Evolutionary conservation across 192 early-diverging fungal species (phyloP).

Genomic region (Backusella macrospora): DNA sequence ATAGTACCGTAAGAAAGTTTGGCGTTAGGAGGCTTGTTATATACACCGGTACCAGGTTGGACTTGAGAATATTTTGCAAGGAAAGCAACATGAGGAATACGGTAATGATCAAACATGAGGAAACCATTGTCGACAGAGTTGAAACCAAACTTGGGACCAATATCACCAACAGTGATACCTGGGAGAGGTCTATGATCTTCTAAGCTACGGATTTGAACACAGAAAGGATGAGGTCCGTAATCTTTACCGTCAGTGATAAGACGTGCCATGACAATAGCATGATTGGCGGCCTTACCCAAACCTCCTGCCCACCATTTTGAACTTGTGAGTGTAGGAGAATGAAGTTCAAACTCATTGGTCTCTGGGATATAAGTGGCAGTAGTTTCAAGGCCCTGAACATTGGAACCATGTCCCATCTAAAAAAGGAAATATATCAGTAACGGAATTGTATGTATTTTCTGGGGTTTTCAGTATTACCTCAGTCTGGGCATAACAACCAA

Average conservation of each 20-base stretch:
- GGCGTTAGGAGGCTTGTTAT: slow-evolving; percentile 72
- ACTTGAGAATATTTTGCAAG: slow-evolving; percentile 76
- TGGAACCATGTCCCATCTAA: slow-evolving; percentile 66
- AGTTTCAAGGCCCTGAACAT: slow-evolving; percentile 89
- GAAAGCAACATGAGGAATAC: slow-evolving; percentile 77
- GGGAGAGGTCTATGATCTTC: slow-evolving; percentile 71
- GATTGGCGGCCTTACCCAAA: slow-evolving; percentile 76
- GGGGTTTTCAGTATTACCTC: slow-evolving; percentile 44
- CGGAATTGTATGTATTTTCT: not conserved
- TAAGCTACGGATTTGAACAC: slow-evolving; percentile 78
- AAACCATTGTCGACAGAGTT: slow-evolving; percentile 86
- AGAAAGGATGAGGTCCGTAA: slow-evolving; percentile 79
- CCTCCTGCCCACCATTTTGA: slow-evolving; percentile 92
- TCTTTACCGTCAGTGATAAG: slow-evolving; percentile 75
- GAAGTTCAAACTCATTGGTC: slow-evolving; percentile 86
- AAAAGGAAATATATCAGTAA: slow-evolving; percentile 1
- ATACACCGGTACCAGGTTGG: slow-evolving; percentile 64
- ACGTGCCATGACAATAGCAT: slow-evolving; percentile 86
- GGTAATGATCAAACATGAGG: slow-evolving; percentile 79
- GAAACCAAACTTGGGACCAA: slow-evolving; percentile 89
- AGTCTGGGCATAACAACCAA: slow-evolving; percentile 88
- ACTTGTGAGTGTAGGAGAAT: slow-evolving; percentile 75
- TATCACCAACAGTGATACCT: slow-evolving; percentile 82
- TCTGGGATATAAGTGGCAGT: slow-evolving; percentile 81
- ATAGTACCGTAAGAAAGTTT: slow-evolving; percentile 90